Evolutionary conservation across 805 yeast species (phyloP), one percentile per base, ranked within the genome.

Genomic region (Wickerhamiella sergipiensis): DNA sequence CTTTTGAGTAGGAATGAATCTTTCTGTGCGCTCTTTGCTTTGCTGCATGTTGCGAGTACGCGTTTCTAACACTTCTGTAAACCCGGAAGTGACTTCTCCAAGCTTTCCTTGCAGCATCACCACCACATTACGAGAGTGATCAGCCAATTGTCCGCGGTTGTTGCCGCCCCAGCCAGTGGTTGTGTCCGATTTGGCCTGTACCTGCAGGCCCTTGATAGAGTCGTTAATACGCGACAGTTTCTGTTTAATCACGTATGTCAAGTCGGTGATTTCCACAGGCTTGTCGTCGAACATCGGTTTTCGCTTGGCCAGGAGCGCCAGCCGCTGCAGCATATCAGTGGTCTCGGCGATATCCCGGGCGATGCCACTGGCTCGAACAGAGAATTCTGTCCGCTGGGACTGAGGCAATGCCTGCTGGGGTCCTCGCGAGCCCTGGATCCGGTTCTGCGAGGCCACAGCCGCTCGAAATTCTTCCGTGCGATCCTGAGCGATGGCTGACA

Each of bases 221-320:
- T 81, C 79, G 61, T 85, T 95, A 55, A 92, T 79, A 57, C 79
- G 79, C 62, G 88, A 81, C 48, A 92, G 80, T 61, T 85, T 95
- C 65, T 92, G 97, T 59, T 78, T 77, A 56, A 77, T 76, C 43
- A 88, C 82, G 58, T 81, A 85, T 0, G 98, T 89, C 56, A 92
- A 71, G 65, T 92, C 96, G 19, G 89, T 85, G 55, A 92, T 86
- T 63, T 92, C 97, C 15, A 86, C 81, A 0, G 97, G 97, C 57
- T 84, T 81, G 67, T 92, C 98, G 62, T 89, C 95, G 57, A 92
- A 86, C 63, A 90, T 68, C 18, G 96, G 95, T 64, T 88, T 89
- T 59, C 88, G 74, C 65, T 84, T 87, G 3, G 98, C 97, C 56
- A 92, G 67, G 57, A 75, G 71, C 1, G 97, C 95, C 50, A 92